phyloP scores from a whole-genome alignment of 2,329 filamentous ascomycete genomes.

The Chrysosporium keratinophilum region DNA sequence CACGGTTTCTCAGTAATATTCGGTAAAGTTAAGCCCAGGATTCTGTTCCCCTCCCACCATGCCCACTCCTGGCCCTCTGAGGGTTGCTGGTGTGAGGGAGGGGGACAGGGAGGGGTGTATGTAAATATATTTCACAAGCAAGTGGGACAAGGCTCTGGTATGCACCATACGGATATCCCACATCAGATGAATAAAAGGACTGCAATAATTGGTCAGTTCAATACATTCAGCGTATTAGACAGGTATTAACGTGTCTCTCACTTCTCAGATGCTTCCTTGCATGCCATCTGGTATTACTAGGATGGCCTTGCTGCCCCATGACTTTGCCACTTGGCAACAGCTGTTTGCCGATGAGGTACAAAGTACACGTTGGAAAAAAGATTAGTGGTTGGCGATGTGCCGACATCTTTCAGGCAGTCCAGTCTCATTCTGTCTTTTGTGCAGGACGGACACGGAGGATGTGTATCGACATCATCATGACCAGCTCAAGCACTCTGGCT shows the following conservation, averaged over 20 bases:
- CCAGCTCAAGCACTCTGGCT: background rate
- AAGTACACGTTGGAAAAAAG: background rate
- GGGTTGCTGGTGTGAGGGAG: background rate
- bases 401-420: background rate
- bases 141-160: conserved; percentile 2
- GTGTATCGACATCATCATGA: background rate
- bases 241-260: background rate
- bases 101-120: background rate
- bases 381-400: background rate
- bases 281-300: conserved; percentile 6
- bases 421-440: no score
- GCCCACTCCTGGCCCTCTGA: background rate
- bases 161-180: background rate
- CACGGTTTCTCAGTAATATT: background rate
- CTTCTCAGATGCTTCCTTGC: background rate
- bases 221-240: background rate
- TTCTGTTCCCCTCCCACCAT: background rate
- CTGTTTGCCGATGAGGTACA: background rate
- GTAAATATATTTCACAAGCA: background rate
- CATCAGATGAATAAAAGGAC: background rate
- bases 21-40: background rate
- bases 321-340: conserved; percentile 4
- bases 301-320: background rate
- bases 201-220: background rate
- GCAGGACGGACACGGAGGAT: no score